A percentile compares a stretch with the other conserved stretches of the same genome.
Conservation (phyloP, 768 basidiomycete genomes). For the Tylopilus intermedius region DNA sequence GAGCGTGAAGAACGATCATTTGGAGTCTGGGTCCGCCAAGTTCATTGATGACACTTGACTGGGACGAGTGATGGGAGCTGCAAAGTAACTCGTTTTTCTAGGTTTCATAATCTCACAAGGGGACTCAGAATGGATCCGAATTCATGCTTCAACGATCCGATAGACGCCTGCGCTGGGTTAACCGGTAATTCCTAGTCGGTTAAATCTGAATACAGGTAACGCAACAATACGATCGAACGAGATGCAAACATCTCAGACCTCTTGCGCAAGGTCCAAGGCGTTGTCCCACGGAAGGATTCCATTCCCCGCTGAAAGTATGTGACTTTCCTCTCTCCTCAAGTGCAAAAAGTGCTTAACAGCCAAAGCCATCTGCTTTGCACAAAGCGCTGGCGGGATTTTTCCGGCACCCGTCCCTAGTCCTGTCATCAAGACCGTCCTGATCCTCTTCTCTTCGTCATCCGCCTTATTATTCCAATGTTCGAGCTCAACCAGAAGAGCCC, state of each 20-base stretch:
- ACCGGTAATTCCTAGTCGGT: too few species aligned
- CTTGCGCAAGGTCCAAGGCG: not conserved
- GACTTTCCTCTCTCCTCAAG: not conserved
- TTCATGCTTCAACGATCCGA: too few species aligned
- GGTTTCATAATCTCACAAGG: too few species aligned
- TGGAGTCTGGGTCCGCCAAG: too few species aligned
- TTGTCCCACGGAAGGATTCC: not conserved
- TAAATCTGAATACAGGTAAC: not conserved
- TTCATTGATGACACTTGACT: too few species aligned
- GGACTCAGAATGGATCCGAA: too few species aligned
- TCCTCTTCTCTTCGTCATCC: not conserved
- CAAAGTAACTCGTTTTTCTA: too few species aligned
- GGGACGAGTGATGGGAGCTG: too few species aligned
- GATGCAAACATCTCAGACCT: not conserved
- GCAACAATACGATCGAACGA: not conserved
- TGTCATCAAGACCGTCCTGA: not conserved
- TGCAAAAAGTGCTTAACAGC: slow-evolving; percentile 7
- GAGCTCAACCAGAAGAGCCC: slow-evolving; percentile 26
- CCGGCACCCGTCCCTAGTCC: slow-evolving; percentile 1
- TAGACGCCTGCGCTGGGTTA: too few species aligned
- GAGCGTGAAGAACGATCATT: too few species aligned
- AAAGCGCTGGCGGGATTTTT: not conserved
- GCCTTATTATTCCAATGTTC: slow-evolving; percentile 23
- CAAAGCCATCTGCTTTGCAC: slow-evolving; percentile 5
- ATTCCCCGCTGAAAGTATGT: not conserved